phyloP scores from a whole-genome alignment of 2,329 filamentous ascomycete species.

The Aaosphaeria arxii region DNA sequence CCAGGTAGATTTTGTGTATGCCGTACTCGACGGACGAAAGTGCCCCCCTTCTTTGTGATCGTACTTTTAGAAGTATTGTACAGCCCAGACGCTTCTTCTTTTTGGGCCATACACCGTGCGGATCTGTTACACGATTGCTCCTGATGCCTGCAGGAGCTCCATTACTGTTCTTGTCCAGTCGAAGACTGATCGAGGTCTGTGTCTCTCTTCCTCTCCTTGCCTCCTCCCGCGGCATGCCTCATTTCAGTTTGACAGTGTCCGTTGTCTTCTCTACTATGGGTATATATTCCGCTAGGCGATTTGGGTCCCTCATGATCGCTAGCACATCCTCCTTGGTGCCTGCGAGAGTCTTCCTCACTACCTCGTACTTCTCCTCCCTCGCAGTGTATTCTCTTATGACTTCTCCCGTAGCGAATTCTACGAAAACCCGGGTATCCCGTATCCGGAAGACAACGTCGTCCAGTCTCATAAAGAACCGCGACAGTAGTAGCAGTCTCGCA shows the following conservation, averaged over 20 bases:
- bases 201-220: too few relatives aligned
- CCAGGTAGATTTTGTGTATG: too few relatives aligned
- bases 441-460: slow-evolving; percentile 87
- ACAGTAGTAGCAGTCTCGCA: slow-evolving; percentile 77
- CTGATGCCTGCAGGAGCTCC: too few relatives aligned
- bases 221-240: slow-evolving; percentile 5
- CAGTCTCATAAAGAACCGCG: slow-evolving; percentile 86
- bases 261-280: slow-evolving; percentile 66
- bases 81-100: too few relatives aligned
- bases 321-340: slow-evolving; percentile 68
- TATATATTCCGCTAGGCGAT: slow-evolving; percentile 58
- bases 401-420: slow-evolving; percentile 77
- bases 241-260: slow-evolving; percentile 52
- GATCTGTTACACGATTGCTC: too few relatives aligned
- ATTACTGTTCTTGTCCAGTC: too few relatives aligned
- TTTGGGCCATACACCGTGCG: too few relatives aligned
- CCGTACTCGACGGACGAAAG: too few relatives aligned
- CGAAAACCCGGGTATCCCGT: slow-evolving; percentile 85
- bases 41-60: too few relatives aligned
- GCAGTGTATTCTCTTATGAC: slow-evolving; percentile 87
- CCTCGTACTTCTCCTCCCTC: slow-evolving; percentile 78
- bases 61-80: too few relatives aligned
- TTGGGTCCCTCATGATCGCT: slow-evolving; percentile 74
- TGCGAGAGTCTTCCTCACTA: slow-evolving; percentile 61
- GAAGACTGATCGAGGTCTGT: too few relatives aligned